Base-by-base conservation (phyloP, 2,329 filamentous ascomycete species). In the Ciborinia camelliae region DNA sequence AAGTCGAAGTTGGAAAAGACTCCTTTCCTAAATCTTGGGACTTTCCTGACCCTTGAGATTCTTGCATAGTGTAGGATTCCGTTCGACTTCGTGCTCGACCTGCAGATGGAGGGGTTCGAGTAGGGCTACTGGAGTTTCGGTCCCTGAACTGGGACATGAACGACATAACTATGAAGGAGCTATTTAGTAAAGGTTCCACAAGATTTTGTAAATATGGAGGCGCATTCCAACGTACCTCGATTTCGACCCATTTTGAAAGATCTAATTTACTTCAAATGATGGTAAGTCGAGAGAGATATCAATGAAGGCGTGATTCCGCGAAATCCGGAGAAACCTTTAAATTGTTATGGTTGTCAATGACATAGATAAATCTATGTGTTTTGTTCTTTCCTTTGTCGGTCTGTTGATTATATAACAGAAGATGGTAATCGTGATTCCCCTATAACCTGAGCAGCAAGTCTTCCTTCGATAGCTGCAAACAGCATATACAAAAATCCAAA, bases 121-220 rank as follows among this genome's bases (percentile, higher is more conserved):
- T 69, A 43, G 74, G 72, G 58, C 73, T 72, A 63, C 76, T 75
- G 55, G 73, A 65, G 47, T 76, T 75, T 67, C 77, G 75, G 67
- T 79, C 79, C 39, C 75, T 80, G 81, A 90, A 88, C 79, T 88
- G 86, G 77, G 90, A 92, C 84, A 96, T 94, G 79, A 96, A 96
- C 72, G 91, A 96, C 72, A 92, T 82, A 65, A 96, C 92, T 96
- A 77, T 65, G 66, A 59, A 65, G 65, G 37, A 35, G 47, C 45
- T 28, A 32, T 54, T 62, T 48, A 62, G 57, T 39, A 41, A 41
- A 55, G 26, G 30, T 32, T 26, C 18, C 20, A n/a, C n/a, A n/a
- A n/a, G n/a, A n/a, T n/a, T 23, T 65, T 41, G 20, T 54, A 62
- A 51, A 47, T 51, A 41, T 43, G 45, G 20, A 53, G 60, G 54